These are phyloP conservation scores for Termitomyces sp. DNA, from an alignment of 768 basidiomycete species.

Conservation along the genomic window DNA sequence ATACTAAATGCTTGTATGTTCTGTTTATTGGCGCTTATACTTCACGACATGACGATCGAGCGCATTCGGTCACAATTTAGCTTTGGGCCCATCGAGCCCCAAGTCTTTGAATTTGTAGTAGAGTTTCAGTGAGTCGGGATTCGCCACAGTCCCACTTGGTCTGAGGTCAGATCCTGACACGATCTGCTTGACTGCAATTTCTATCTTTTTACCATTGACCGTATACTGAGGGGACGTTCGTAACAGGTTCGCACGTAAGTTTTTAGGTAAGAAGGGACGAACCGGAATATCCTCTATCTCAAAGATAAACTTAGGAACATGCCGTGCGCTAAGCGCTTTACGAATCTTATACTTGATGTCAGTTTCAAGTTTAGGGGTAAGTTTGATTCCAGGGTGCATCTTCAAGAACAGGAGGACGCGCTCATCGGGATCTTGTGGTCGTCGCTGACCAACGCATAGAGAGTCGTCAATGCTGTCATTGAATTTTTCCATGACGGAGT, in stretches of 20 bases:
- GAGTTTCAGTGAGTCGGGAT: slow-evolving; percentile 57
- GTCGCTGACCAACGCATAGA: slow-evolving; percentile 67
- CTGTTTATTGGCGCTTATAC: not conserved
- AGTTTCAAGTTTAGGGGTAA: slow-evolving; percentile 37
- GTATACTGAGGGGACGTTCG: slow-evolving; percentile 45
- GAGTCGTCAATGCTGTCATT: slow-evolving; percentile 53
- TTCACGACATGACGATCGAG: not conserved
- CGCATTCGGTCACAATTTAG: slow-evolving; percentile 10
- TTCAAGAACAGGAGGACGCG: slow-evolving; percentile 73
- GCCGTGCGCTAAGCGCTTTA: slow-evolving; percentile 57
- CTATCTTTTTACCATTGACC: slow-evolving; percentile 74
- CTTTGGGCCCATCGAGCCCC: slow-evolving; percentile 11
- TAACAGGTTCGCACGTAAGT: not conserved
- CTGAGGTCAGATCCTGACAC: slow-evolving; percentile 59
- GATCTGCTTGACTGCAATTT: slow-evolving; percentile 75
- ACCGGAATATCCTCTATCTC: slow-evolving; percentile 66
- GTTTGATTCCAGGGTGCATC: slow-evolving; percentile 40
- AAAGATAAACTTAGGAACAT: slow-evolving; percentile 69
- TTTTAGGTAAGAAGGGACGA: slow-evolving; percentile 18
- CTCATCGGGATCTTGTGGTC: slow-evolving; percentile 60
- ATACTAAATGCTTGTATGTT: not conserved
- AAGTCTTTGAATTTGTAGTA: slow-evolving; percentile 61
- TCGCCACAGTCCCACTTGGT: slow-evolving; percentile 72
- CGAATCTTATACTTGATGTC: slow-evolving; percentile 55
- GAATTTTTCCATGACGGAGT: slow-evolving; percentile 60